Evolutionary conservation across 345 rosid species (phyloP), one percentile per base, ranked within the genome.

Genomic region (Camelina hispida): DNA sequence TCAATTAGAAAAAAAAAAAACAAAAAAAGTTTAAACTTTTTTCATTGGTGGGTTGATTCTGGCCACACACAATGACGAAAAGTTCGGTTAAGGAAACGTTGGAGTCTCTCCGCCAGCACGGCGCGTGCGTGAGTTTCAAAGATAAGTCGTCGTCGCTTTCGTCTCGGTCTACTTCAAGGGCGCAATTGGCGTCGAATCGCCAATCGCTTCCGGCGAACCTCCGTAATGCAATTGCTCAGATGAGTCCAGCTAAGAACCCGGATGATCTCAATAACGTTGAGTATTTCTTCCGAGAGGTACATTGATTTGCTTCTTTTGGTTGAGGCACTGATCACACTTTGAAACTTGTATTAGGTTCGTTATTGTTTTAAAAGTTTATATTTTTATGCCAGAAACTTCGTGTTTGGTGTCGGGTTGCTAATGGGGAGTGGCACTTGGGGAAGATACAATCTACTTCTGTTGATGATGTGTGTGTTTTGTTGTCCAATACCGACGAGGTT

Each of bases 51-150:
- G 46, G 74, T 70, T 22, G 22, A 58, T 44, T 59, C 12, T 60
- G 3, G 37, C 82, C 3, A 63, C 69, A 9, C 3, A 63, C 69
- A 9, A 56, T 82, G 83, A 74, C 79, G 35, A 86, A 85, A 70
- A 86, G 85, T 72, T 89, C 96, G n/a, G 62, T 88, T 59, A 93
- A 78, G 74, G 96, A 93, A 79, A 87, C 84, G 93, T 59, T 84
- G 52, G 96, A 84, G 9, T 84, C 89, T 10, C 83, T 87, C 28
- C 75, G 85, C 60, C 81, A 75, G 70, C 81, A 68, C 16, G 93
- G 89, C 35, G 86, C 83, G 62, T 72, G 59, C 5, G 96, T 85
- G 74, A 85, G 80, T 77, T 83, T 88, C 5, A 89, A 78, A 72
- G 96, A 91, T 70, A 74, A 83, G 72, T 93, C 94, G 0, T 90